These are phyloP conservation scores for Niebla homalea DNA, from an alignment of 495 filamentous ascomycete species.

Conservation along the genomic window DNA sequence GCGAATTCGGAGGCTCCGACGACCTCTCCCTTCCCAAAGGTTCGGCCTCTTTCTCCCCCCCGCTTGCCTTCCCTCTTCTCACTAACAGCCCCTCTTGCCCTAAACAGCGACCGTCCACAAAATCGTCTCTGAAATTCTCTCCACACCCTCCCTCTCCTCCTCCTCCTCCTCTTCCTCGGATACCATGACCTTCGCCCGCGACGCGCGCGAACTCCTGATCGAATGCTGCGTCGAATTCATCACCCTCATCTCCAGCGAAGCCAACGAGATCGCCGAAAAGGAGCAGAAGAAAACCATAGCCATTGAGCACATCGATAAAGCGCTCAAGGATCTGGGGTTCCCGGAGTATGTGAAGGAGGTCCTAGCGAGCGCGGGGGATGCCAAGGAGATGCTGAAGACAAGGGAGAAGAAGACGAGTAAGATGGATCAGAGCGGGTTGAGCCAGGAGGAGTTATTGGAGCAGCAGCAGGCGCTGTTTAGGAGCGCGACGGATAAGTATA, in stretches of 20 bases:
- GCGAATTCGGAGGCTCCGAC: slow-evolving; percentile 75
- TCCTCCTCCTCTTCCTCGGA: slow-evolving; percentile 18
- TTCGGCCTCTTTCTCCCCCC: slow-evolving; percentile 22
- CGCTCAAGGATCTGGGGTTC: slow-evolving; percentile 80
- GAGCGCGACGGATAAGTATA: slow-evolving; percentile 64
- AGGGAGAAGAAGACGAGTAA: slow-evolving; percentile 96
- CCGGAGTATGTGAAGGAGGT: slow-evolving; percentile 79
- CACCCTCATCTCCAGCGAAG: slow-evolving; percentile 89
- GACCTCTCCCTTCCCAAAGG: slow-evolving; percentile 93
- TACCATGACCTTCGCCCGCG: slow-evolving; percentile 72
- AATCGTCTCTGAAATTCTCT: slow-evolving; percentile 88
- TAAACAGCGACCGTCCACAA: slow-evolving; percentile 84
- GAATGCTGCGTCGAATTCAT: slow-evolving; percentile 99
- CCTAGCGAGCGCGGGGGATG: slow-evolving; percentile 73
- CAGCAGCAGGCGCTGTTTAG: slow-evolving; percentile 87
- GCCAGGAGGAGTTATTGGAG: slow-evolving; percentile 73
- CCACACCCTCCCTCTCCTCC: slow-evolving; percentile 29
- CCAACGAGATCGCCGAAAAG: slow-evolving; percentile 95
- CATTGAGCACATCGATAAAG: slow-evolving; percentile 89
- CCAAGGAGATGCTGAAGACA: slow-evolving; percentile 85
- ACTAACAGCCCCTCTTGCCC: neutral
- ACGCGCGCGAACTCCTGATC: slow-evolving; percentile 87
- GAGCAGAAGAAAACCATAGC: slow-evolving; percentile 98
- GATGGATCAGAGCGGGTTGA: slow-evolving; percentile 83
- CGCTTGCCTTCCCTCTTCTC: neutral